Evolutionary conservation across 2,329 filamentous ascomycete genomes (phyloP).

Genomic region (Microcyclospora pomicola): DNA sequence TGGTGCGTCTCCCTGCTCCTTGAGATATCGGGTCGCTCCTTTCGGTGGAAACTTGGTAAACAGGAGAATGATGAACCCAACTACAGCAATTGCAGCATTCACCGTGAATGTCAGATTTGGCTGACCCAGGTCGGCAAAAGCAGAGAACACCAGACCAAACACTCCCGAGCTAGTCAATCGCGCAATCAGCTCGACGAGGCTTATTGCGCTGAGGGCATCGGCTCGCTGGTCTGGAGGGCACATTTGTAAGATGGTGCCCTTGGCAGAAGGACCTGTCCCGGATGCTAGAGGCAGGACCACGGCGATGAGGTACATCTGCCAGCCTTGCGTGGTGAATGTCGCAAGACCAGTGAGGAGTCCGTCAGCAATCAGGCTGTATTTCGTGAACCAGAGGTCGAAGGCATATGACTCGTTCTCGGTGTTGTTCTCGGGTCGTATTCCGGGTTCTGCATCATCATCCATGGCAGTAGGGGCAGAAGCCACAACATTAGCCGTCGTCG

Average conservation of each 20-base stretch:
- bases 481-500: not conserved
- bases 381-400: slow-evolving; percentile 55
- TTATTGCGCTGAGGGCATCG: slow-evolving; percentile 56
- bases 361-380: slow-evolving; percentile 52
- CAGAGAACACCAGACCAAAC: slow-evolving; percentile 54
- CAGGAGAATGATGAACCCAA: slow-evolving; percentile 35
- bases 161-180: slow-evolving; percentile 47
- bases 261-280: slow-evolving; percentile 54
- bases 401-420: slow-evolving; percentile 36
- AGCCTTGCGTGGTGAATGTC: slow-evolving; percentile 46
- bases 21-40: slow-evolving; percentile 21
- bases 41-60: slow-evolving; percentile 33
- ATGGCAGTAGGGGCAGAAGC: slow-evolving; percentile 16
- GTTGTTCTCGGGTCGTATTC: not conserved
- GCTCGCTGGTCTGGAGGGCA: slow-evolving; percentile 46
- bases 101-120: slow-evolving; percentile 52
- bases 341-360: slow-evolving; percentile 49
- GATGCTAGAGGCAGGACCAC: slow-evolving; percentile 54
- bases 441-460: not conserved
- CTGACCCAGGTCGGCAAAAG: slow-evolving; percentile 45
- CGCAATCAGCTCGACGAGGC: slow-evolving; percentile 56
- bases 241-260: slow-evolving; percentile 62
- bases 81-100: slow-evolving; percentile 47
- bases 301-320: slow-evolving; percentile 57
- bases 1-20: slow-evolving; percentile 2